phyloP scores from a whole-genome alignment of 768 basidiomycete species.

The Phylloporus sp. region DNA sequence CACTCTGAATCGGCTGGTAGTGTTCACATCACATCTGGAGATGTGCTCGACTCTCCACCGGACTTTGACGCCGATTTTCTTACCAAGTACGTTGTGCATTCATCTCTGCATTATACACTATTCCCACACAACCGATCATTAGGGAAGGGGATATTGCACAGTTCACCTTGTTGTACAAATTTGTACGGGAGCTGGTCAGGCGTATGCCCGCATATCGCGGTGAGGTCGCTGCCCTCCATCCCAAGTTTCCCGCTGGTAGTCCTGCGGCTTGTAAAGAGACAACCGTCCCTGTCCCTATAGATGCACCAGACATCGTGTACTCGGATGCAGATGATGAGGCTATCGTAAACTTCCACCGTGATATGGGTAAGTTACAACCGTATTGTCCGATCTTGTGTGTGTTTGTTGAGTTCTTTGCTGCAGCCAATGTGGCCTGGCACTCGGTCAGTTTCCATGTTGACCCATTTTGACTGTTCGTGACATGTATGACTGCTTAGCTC shows the following conservation, averaged over 20 bases:
- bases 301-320: conserved; percentile 32
- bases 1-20: conserved; percentile 48
- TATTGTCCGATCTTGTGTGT: background rate
- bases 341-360: conserved; percentile 26
- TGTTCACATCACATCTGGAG: conserved; percentile 44
- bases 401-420: background rate
- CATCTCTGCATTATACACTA: background rate
- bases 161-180: conserved; percentile 54
- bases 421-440: conserved; percentile 13
- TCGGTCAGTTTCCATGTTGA: conserved; percentile 3
- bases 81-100: conserved; percentile 33
- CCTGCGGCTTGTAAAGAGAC: conserved; percentile 22
- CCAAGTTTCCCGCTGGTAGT: conserved; percentile 29
- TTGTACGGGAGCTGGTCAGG: conserved; percentile 48
- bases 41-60: conserved; percentile 38
- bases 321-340: conserved; percentile 33
- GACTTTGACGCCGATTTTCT: conserved; percentile 46
- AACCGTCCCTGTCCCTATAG: conserved; percentile 18
- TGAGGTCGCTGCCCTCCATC: conserved; percentile 18
- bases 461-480: background rate
- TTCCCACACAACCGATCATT: background rate
- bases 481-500: conserved; percentile 32
- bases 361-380: conserved; percentile 9
- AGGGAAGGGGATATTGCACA: conserved; percentile 39
- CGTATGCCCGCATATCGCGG: conserved; percentile 41